These are phyloP conservation scores for Zasmidium cellare DNA, from an alignment of 2,329 filamentous ascomycete species.

Conservation along the genomic window DNA sequence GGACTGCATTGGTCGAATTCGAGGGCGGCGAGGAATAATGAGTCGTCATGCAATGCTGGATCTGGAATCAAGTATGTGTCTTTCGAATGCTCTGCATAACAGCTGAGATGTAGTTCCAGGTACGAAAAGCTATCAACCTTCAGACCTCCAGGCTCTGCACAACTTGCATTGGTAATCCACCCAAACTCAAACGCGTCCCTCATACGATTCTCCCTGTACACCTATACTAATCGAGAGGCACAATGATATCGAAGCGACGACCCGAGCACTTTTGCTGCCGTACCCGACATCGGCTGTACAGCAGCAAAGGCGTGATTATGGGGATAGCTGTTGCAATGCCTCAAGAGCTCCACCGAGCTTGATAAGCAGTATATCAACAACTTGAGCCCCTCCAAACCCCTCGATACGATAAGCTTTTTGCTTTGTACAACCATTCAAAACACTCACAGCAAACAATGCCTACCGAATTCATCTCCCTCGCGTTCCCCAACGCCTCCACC, in stretches of 20 bases:
- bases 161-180: no score
- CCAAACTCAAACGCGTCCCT: no score
- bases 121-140: no score
- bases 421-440: background rate
- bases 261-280: background rate
- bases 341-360: background rate
- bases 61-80: no score
- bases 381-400: background rate
- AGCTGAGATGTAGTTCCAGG: no score
- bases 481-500: constrained; percentile 58
- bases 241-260: background rate
- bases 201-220: no score
- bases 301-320: background rate
- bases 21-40: constrained; percentile 27
- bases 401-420: background rate
- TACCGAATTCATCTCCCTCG: constrained; percentile 59
- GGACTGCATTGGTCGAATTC: constrained; percentile 49
- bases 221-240: no score
- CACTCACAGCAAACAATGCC: constrained; percentile 19
- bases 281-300: background rate
- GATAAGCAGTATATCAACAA: background rate
- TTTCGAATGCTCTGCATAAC: no score
- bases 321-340: background rate
- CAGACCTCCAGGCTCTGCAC: no score
- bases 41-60: no score